Evolutionary conservation across 1,284 basidiomycete genomes (phyloP), one percentile per base, ranked within the genome.

Genomic region (Malassezia sympodialis): DNA sequence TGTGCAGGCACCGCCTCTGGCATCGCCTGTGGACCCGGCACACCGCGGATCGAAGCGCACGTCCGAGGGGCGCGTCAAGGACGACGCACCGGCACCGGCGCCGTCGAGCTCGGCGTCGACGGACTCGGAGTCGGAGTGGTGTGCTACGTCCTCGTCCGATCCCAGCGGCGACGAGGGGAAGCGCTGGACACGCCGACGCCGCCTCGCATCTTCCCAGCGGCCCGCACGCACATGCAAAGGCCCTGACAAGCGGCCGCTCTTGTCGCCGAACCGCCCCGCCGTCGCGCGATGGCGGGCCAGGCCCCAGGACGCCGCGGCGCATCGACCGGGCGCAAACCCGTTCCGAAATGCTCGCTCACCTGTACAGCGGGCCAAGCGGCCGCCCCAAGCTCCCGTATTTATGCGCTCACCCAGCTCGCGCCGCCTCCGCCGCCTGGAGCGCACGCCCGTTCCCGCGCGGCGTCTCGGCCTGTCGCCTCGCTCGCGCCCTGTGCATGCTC

Each of bases 341-440:
- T 43, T 28, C 24, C 24, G 41, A 11, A 7, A 4, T 14, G 12
- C 4, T 15, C 41, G 12, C 14, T 45, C 26, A n/a, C 28, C 43
- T 12, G 8, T 31, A 5, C 43, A 21, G 28, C 15, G 4, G n/a
- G 28, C 26, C 26, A 21, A 31, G 43, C 21, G 17, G n/a, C 43
- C 43, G 26, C 12, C 17, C 2, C 43, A 28, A 7, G 43, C 12
- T 5, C 35, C 45, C 10, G 31, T 40, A 21, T 53, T 53, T 27
- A 17, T 24, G 24, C 49, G 55, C 19, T 57, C 55, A 23, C 55
- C 55, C 7, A n/a, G 34, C 17, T 57, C 55, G 8, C 49, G 30
- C 14, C 55, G 55, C 8, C 35, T 57, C 11, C 49, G 50, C 11
- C 49, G 55, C 8, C n/a, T 50, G 19, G 42, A 42, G 2, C 46